Percentiles rank a stretch among this genome's conserved stretches.
phyloP scores from a whole-genome alignment of 306 rosid genomes.

The Lathyrus sativus region DNA sequence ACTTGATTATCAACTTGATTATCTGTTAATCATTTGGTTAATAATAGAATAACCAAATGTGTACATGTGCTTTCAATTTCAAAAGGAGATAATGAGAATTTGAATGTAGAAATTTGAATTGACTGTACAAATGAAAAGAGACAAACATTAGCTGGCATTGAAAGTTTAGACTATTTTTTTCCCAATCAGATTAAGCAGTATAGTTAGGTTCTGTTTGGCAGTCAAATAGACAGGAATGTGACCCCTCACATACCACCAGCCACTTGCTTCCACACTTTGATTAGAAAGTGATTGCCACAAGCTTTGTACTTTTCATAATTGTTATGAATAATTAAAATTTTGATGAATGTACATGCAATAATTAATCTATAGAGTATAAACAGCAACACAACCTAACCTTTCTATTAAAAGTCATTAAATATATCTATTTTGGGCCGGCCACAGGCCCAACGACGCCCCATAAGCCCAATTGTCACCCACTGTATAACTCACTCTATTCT shows the following conservation, averaged over 20 bases:
- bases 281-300: conserved; percentile 16
- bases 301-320: conserved; percentile 3
- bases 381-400: background rate
- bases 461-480: no score
- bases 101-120: conserved; percentile 6
- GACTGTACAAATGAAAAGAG: conserved; percentile 28
- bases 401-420: background rate
- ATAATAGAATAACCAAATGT: background rate
- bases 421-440: background rate
- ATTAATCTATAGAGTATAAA: conserved; percentile 1
- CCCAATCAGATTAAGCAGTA: conserved; percentile 1
- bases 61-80: conserved; percentile 11
- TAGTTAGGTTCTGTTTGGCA: conserved; percentile 36
- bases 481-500: no score
- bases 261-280: conserved; percentile 26
- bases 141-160: conserved; percentile 32
- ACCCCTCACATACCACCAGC: conserved; percentile 25
- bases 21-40: background rate
- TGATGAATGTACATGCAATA: background rate
- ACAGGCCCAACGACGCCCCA: no score
- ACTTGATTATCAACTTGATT: background rate
- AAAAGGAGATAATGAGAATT: conserved; percentile 14
- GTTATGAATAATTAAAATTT: background rate
- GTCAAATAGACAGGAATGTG: conserved; percentile 17
- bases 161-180: conserved; percentile 21